Evolutionary conservation across 1,284 basidiomycete genomes (phyloP).

Genomic region (Pterula multifida): DNA sequence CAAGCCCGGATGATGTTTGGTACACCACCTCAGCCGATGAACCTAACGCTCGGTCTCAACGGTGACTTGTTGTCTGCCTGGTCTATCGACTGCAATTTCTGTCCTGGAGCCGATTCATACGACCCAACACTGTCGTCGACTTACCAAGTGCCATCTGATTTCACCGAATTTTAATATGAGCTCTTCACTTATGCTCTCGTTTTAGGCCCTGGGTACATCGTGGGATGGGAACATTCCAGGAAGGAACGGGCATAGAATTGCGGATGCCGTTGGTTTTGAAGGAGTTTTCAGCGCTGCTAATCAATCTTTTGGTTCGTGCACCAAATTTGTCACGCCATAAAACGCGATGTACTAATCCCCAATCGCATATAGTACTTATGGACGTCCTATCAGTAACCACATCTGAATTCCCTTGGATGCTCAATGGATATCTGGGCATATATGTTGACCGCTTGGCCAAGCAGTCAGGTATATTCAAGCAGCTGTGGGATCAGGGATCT

Average conservation of each 20-base stretch:
- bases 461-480: constrained; percentile 12
- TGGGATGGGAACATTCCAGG: constrained; percentile 1
- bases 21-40: constrained; percentile 16
- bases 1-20: constrained; percentile 9
- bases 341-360: no score
- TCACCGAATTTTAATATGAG: no score
- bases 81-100: constrained; percentile 16
- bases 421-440: constrained; percentile 17
- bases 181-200: no score
- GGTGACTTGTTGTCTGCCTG: constrained; percentile 11
- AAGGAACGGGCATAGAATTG: constrained; percentile 2
- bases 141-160: constrained; percentile 13
- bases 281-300: constrained; percentile 12
- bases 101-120: constrained; percentile 13
- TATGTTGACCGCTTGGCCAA: constrained; percentile 13
- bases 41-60: constrained; percentile 14
- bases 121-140: constrained; percentile 16
- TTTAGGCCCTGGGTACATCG: neutral
- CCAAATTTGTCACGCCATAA: neutral
- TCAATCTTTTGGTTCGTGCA: constrained; percentile 12
- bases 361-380: neutral
- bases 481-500: constrained; percentile 12
- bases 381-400: neutral
- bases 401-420: constrained; percentile 2
- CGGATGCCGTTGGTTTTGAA: constrained; percentile 13